These are phyloP conservation scores for Ophiorrhiza pumila DNA, from an alignment of 257 asterid genomes.

Conservation along the genomic window DNA sequence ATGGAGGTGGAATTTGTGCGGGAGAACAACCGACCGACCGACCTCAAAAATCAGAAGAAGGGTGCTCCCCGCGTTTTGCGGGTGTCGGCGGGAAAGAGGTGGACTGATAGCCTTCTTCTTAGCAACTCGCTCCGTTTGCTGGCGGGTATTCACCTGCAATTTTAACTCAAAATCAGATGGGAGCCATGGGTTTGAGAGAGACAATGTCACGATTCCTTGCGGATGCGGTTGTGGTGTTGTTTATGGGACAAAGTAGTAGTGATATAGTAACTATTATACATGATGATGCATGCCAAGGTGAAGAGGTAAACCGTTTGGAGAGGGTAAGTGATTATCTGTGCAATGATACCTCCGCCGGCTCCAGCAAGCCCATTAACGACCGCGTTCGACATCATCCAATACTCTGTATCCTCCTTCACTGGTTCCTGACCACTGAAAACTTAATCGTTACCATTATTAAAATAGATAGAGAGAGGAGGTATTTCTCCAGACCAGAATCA, in stretches of 20 bases:
- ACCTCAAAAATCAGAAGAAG: conserved; percentile 68
- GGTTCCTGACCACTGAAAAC: background rate
- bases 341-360: conserved; percentile 84
- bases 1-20: too few species aligned
- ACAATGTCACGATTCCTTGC: background rate
- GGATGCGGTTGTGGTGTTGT: too few species aligned
- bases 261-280: too few species aligned
- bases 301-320: conserved; percentile 58
- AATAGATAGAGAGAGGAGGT: too few species aligned
- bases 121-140: conserved; percentile 85
- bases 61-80: conserved; percentile 30
- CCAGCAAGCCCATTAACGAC: conserved; percentile 84
- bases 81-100: conserved; percentile 9
- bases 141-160: conserved; percentile 82
- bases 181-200: too few species aligned
- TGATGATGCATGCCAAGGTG: conserved; percentile 5
- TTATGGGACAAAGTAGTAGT: too few species aligned
- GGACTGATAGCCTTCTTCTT: conserved; percentile 41
- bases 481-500: too few species aligned
- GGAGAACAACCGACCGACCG: too few species aligned
- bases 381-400: conserved; percentile 63
- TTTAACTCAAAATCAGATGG: too few species aligned
- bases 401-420: background rate
- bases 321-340: conserved; percentile 83
- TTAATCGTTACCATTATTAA: too few species aligned